Base-by-base conservation (phyloP, 805 yeast genomes). In the Candida adriatica region DNA sequence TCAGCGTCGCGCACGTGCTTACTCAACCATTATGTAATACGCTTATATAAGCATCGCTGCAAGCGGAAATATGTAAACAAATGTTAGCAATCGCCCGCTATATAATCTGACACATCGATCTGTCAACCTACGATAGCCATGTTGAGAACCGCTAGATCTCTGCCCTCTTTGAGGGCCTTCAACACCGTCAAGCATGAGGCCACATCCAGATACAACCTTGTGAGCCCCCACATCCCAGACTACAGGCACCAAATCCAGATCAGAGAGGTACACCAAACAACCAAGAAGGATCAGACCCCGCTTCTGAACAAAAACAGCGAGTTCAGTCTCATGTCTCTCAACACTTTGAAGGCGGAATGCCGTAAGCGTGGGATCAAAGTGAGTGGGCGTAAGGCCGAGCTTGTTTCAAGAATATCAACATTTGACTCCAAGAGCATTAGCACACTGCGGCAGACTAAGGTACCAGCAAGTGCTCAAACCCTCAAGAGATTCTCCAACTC, bases 341-440 rank as follows among this genome's bases (percentile, higher is more conserved):
- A 70, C 33, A 62, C 72, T 2, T 61, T 79, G 42, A 75, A 72
- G 48, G 52, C 51, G 31, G 84, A 78, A 49, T 75, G 84, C 49
- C 69, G 70, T 35, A 59, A 58, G 35, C 65, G 79, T 38, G 82
- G 83, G 0, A 52, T 79, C 37, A 73, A 69, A 44, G 68, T 76
- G 0, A 57, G 73, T n/a, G 87, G 87, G 10, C 64, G 64, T 30
- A 79, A 79, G 46, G 53, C 66, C 8, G 84, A 79, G 18, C 55
- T 79, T 16, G 62, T 77, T 16, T 48, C 55, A 8, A 51, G 66
- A 33, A 49, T 55, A 16, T 30, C 49, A 18, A 39, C 47, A 6
- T 41, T 38, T 33, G 58, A 55, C 18, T 34, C 38, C 11, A 29
- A 27, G 16, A 26, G 31, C n/a, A 31, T 27, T 4, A 39, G 49